Base-by-base conservation (phyloP, 1,139 yeast species). In the Trichomonascaceae sp. region DNA sequence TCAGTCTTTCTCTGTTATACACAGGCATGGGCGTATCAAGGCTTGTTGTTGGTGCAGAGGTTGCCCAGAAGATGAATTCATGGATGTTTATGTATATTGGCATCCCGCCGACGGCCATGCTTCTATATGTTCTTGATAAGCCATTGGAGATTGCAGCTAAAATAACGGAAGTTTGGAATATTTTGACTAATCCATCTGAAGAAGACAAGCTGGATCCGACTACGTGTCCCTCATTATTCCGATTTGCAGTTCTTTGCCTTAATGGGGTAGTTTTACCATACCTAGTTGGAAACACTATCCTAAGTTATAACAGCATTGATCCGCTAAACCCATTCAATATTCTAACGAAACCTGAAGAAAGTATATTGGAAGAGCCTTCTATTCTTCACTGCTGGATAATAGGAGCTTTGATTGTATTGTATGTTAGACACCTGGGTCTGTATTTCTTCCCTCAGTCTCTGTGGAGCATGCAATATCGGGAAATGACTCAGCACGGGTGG, bases 1-100 rank as follows among this genome's bases (percentile, higher is more conserved):
- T 62, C 4, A 63, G 70, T 12, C 62, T 64, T 2, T 55, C 62
- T 7, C 73, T 74, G 13, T 45, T 71, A n/a, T 51, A 65, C n/a
- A 45, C 66, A n/a, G 74, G 74, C 10, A 50, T 20, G 36, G 41
- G 19, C 12, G 17, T 44, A 12, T 30, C 48, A n/a, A 30, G 20
- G 7, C 8, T 44, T 13, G 24, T 50, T n/a, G 24, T 50, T 27
- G 44, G 47, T 17, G 19, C 48, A 20, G 45, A 44, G n/a, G 38
- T 44, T 44, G 27, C 30, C 22, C 27, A 18, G 9, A 32, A 22
- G 18, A 36, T 50, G 49, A 36, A 32, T 24, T 30, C 43, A 18
- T 44, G 47, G 52, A 50, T 50, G 44, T 19, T 50, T 22, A 38
- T 50, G 38, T 38, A 32, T 7, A 44, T 24, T 30, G 52, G 52